A percentile compares a stretch with the other conserved stretches of the same genome.
Conservation (phyloP, 2,329 filamentous ascomycete genomes). For the Aspergillus carbonarius region DNA sequence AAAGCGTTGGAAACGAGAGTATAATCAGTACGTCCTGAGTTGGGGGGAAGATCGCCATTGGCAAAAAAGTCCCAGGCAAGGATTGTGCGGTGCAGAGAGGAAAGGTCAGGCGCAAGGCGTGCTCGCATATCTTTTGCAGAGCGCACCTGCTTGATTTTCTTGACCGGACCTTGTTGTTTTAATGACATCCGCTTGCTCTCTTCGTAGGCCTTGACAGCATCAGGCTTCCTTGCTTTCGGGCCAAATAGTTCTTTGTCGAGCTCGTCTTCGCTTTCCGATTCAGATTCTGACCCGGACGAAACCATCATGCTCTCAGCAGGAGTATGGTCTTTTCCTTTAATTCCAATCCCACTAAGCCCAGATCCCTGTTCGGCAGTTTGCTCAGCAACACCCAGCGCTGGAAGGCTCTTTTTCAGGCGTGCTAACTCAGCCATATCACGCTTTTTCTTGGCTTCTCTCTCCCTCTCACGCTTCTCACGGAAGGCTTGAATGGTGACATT, state of each 20-base stretch:
- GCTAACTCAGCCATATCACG: slow-evolving; percentile 72
- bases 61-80: slow-evolving; percentile 96
- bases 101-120: slow-evolving; percentile 84
- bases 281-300: slow-evolving; percentile 62
- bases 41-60: slow-evolving; percentile 78
- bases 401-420: slow-evolving; percentile 58
- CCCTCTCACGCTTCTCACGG: slow-evolving; percentile 70
- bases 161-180: slow-evolving; percentile 69
- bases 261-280: slow-evolving; percentile 74
- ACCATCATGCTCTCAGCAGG: slow-evolving; percentile 86
- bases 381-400: slow-evolving; percentile 52
- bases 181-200: slow-evolving; percentile 49
- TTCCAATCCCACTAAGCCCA: slow-evolving; percentile 68
- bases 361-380: slow-evolving; percentile 74
- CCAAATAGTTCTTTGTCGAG: slow-evolving; percentile 69
- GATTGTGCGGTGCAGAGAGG: slow-evolving; percentile 78
- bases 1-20: slow-evolving; percentile 76
- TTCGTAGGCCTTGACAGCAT: slow-evolving; percentile 47
- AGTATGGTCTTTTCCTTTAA: slow-evolving; percentile 75
- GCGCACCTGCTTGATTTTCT: slow-evolving; percentile 76
- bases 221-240: slow-evolving; percentile 38
- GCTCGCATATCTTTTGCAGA: slow-evolving; percentile 93
- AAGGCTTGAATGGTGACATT: slow-evolving; percentile 55
- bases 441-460: slow-evolving; percentile 71
- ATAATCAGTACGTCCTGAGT: slow-evolving; percentile 67